Evolutionary conservation across 257 asterid species (phyloP).

Genomic region (Fraxinus cuspidata): DNA sequence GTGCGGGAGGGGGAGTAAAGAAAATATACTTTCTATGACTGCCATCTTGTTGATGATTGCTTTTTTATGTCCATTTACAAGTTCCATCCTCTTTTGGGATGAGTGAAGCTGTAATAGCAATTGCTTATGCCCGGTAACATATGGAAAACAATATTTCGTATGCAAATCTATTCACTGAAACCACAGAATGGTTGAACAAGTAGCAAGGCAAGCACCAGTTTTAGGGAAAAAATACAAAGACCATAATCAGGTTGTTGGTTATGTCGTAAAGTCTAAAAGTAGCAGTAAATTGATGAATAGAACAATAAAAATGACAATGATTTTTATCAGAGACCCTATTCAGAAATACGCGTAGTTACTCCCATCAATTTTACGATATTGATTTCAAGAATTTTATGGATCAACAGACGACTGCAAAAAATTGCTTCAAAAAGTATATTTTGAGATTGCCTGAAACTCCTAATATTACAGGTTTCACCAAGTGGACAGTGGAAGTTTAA

Average conservation of each 20-base stretch:
- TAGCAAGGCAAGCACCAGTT: not conserved
- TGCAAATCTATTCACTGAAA: not conserved
- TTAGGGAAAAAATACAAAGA: not conserved
- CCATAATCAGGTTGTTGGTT: not conserved
- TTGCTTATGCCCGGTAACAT: not conserved
- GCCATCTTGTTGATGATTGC: not conserved
- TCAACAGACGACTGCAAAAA: constrained; percentile 6
- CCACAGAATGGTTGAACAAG: not conserved
- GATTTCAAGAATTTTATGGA: not conserved
- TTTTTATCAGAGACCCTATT: not conserved
- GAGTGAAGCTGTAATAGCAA: not conserved
- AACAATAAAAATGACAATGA: constrained; percentile 5
- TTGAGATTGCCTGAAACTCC: constrained; percentile 24
- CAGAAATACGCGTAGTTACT: constrained; percentile 10
- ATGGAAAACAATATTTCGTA: not conserved
- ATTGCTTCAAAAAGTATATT: constrained; percentile 12
- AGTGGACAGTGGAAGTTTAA: constrained; percentile 85
- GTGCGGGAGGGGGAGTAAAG: not conserved
- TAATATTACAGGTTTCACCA: constrained; percentile 81
- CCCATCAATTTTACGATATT: not conserved
- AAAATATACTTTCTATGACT: not conserved
- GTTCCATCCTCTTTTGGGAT: not conserved
- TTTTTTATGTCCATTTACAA: not conserved
- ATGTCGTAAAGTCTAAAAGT: not conserved
- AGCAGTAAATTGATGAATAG: not conserved